A percentile compares a stretch with the other conserved stretches of the same genome.
Evolutionary conservation across 345 rosid genomes (phyloP).

Genomic region (Litchi chinensis): DNA sequence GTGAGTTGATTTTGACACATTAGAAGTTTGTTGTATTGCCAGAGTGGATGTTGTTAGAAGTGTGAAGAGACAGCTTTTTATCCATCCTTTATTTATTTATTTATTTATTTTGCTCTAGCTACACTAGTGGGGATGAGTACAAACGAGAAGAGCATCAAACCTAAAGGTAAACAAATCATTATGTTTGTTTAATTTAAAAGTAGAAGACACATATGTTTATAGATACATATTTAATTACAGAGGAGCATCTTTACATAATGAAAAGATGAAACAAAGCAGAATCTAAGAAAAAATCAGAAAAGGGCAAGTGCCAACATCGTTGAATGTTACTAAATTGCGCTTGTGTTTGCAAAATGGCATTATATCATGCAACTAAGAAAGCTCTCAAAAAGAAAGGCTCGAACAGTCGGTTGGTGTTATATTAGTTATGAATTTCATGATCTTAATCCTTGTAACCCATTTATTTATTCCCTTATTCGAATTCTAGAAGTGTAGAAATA

Average conservation of each 20-base stretch:
- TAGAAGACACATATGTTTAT: not conserved
- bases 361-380: too few species aligned
- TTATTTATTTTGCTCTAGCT: not conserved
- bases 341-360: too few species aligned
- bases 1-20: conserved; percentile 1
- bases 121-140: not conserved
- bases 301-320: not conserved
- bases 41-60: not conserved
- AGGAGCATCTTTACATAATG: not conserved
- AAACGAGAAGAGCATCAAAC: not conserved
- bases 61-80: not conserved
- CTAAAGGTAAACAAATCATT: conserved; percentile 10
- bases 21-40: not conserved
- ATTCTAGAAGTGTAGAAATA: too few species aligned
- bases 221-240: not conserved
- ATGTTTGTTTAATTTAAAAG: not conserved
- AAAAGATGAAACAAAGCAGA: too few species aligned
- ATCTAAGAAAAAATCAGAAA: not conserved
- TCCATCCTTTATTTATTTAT: too few species aligned
- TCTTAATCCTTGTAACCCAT: too few species aligned
- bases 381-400: too few species aligned
- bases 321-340: not conserved
- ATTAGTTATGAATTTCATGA: too few species aligned
- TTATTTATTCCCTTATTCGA: too few species aligned
- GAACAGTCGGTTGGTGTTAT: too few species aligned